Evolutionary conservation across 2,329 filamentous ascomycete genomes (phyloP), one percentile per base, ranked within the genome.

Genomic region (Monosporascus ibericus): DNA sequence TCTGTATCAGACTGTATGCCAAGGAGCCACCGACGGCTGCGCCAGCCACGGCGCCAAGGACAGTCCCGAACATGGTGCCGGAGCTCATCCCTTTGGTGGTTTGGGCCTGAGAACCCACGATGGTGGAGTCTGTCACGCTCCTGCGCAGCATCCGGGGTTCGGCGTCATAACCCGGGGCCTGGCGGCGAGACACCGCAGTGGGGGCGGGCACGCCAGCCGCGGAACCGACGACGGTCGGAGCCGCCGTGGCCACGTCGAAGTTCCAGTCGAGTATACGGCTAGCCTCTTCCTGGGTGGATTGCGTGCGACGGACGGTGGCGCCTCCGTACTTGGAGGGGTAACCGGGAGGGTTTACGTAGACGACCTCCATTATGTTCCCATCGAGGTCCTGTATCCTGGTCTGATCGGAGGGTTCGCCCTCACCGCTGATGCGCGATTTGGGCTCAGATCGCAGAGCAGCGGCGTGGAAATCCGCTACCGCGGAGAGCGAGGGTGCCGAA

Each of bases 291-390:
- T 65, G 59, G 17, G 68, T 70, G 4, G 71, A 71, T 37, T 68
- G 67, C 3, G 68, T 70, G 27, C 58, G 64, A 40, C 68, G 67
- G 22, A 70, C 56, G 3, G 66, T 67, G 15, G 69, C 65, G 22
- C 69, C 68, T 36, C 52, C 58, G 57, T 72, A 67, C 50, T 65
- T 59, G 6, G 69, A 58, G 25, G 68, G 60, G 48, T 74, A 71
- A 36, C 68, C 68, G 40, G 62, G 59, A 39, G 67, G 64, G 14
- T 68, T 66, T 8, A 76, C 75, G 66, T 84, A 87, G 48, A 92
- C 82, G 30, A 89, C 87, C 65, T 94, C 88, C 65, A 95, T 84
- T 60, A 81, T 87, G 72, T 95, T 95, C 48, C 88, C 88, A 72
- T 95, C 90, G 51, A 89, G 79, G 69, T 95, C 90, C 55, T 84